Evolutionary conservation across 225 moss, liverwort and hornwort genomes (phyloP).

Genomic region (Pseudoscleropodium purum): DNA sequence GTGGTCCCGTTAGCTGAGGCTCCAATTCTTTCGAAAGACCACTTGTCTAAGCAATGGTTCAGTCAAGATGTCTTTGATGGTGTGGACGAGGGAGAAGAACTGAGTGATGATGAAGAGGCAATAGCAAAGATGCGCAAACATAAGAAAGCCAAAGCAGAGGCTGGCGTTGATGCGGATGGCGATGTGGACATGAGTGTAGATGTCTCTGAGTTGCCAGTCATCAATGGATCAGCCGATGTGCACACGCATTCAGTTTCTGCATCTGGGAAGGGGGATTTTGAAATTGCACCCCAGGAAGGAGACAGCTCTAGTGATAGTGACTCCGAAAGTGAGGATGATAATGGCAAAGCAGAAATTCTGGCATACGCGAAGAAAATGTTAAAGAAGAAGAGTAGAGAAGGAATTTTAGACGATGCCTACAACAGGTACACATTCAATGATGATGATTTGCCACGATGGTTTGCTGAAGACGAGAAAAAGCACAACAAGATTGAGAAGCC

Average conservation of each 20-base stretch:
- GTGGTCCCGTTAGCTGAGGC: conserved; percentile 61
- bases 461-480: conserved; percentile 90
- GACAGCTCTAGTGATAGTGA: conserved; percentile 65
- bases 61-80: conserved; percentile 94
- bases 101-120: conserved; percentile 52
- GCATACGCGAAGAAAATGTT: conserved; percentile 94
- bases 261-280: conserved; percentile 56
- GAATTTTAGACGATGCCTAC: conserved; percentile 84
- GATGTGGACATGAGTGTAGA: conserved; percentile 36
- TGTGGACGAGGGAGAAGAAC: conserved; percentile 54
- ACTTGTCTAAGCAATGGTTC: conserved; percentile 81
- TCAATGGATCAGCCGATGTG: conserved; percentile 12
- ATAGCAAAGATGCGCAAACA: conserved; percentile 30
- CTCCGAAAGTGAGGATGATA: conserved; percentile 62
- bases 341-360: conserved; percentile 78
- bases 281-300: conserved; percentile 75
- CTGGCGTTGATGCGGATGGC: conserved; percentile 22
- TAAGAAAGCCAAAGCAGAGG: conserved; percentile 8
- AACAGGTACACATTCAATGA: conserved; percentile 90
- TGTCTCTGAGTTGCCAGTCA: conserved; percentile 4
- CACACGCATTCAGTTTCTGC: conserved; percentile 1
- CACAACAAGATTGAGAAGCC: conserved; percentile 73
- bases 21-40: conserved; percentile 41
- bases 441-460: conserved; percentile 78
- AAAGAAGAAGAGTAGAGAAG: conserved; percentile 66